Percentiles rank a stretch among this genome's conserved stretches.
These are phyloP conservation scores for Globisporangium heterothallicum DNA, from an alignment of 352 stramenopile species.

Conservation along the genomic window DNA sequence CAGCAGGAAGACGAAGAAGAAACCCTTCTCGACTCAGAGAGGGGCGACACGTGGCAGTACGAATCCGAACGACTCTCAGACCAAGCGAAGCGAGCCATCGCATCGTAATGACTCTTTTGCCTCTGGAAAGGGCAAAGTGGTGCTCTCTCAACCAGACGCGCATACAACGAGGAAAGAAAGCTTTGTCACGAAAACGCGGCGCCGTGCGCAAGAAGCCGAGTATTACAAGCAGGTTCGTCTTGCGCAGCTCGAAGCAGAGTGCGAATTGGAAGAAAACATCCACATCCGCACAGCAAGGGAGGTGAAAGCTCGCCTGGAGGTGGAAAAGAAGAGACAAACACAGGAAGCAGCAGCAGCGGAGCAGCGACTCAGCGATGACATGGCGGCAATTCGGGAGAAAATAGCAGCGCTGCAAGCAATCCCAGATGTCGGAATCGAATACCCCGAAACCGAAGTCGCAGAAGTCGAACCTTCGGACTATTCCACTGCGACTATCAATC, in stretches of 20 bases:
- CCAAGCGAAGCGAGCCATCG: neutral
- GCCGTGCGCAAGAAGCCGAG: slow-evolving; percentile 46
- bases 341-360: slow-evolving; percentile 2
- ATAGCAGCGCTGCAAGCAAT: neutral
- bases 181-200: slow-evolving; percentile 55
- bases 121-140: slow-evolving; percentile 4
- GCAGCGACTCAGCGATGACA: neutral
- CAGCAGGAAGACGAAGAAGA: neutral
- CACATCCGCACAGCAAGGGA: slow-evolving; percentile 49
- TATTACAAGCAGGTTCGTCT: slow-evolving; percentile 67
- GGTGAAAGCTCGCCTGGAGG: slow-evolving; percentile 19
- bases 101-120: neutral
- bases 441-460: neutral
- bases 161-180: slow-evolving; percentile 16
- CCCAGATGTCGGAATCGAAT: neutral
- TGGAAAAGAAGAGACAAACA: slow-evolving; percentile 16
- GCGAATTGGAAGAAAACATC: slow-evolving; percentile 70
- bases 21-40: too few relatives aligned
- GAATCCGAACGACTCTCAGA: neutral
- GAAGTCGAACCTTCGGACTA: neutral
- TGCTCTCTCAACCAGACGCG: neutral
- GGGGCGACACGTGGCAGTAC: neutral
- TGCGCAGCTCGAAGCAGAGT: slow-evolving; percentile 62
- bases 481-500: too few relatives aligned
- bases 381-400: neutral